phyloP scores from a whole-genome alignment of 2,329 filamentous ascomycete genomes.

The Sphaceloma murrayae region DNA sequence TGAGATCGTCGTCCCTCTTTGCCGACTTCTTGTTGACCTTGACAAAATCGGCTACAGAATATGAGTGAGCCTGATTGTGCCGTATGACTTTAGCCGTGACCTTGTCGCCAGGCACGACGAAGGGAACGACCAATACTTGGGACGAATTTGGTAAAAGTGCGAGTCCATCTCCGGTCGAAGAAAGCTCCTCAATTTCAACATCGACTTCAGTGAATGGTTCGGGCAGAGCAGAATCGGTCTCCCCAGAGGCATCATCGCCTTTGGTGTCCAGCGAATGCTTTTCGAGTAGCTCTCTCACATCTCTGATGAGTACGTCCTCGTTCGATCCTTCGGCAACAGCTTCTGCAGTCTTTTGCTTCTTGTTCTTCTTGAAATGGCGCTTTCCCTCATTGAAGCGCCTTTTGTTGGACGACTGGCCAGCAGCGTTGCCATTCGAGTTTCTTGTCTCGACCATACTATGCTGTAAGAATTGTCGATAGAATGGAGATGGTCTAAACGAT shows the following conservation, averaged over 20 bases:
- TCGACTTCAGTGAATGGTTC: constrained; percentile 66
- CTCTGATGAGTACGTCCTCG: constrained; percentile 40
- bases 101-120: constrained; percentile 74
- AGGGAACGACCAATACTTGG: constrained; percentile 78
- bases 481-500: neutral
- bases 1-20: constrained; percentile 63
- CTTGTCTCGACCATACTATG: constrained; percentile 17
- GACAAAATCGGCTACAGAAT: constrained; percentile 74
- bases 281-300: constrained; percentile 36
- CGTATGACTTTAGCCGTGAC: constrained; percentile 70
- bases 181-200: constrained; percentile 69
- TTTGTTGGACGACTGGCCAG: constrained; percentile 22
- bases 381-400: constrained; percentile 31
- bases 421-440: neutral
- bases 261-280: constrained; percentile 23
- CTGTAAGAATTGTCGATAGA: neutral
- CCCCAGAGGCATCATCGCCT: constrained; percentile 18
- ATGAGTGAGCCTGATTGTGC: constrained; percentile 55
- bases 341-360: constrained; percentile 39
- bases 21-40: constrained; percentile 64
- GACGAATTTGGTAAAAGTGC: constrained; percentile 58
- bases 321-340: constrained; percentile 37
- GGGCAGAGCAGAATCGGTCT: constrained; percentile 40
- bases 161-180: constrained; percentile 86
- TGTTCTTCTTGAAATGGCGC: constrained; percentile 36